Evolutionary conservation across 1,139 yeast genomes (phyloP).

Genomic region (Candida gigantensis): DNA sequence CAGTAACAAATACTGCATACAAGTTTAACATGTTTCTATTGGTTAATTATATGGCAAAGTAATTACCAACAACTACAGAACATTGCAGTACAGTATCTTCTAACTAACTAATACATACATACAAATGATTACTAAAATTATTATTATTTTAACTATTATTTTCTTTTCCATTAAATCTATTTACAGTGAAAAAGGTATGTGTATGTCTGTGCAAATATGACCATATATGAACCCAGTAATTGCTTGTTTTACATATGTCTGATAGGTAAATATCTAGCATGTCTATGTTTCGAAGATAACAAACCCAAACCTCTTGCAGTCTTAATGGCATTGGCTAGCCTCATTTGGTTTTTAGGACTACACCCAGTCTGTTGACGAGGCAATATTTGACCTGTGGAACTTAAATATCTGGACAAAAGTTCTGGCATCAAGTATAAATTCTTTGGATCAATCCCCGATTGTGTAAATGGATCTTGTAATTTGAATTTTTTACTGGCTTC

Average conservation of each 20-base stretch:
- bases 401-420: constrained; percentile 56
- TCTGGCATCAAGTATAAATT: constrained; percentile 69
- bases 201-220: too few species aligned
- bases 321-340: constrained; percentile 64
- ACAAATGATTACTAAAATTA: too few species aligned
- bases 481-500: constrained; percentile 22
- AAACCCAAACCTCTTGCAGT: constrained; percentile 71
- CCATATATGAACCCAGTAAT: too few species aligned
- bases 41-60: constrained; percentile 1
- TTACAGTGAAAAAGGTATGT: constrained; percentile 17
- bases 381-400: constrained; percentile 66
- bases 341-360: constrained; percentile 59
- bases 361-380: constrained; percentile 72
- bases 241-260: constrained; percentile 31
- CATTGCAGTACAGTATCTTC: too few species aligned
- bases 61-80: too few species aligned
- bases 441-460: constrained; percentile 61
- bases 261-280: constrained; percentile 44
- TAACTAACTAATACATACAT: too few species aligned
- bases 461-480: constrained; percentile 44
- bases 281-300: constrained; percentile 62
- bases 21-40: constrained; percentile 1
- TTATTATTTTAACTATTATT: neutral
- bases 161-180: neutral
- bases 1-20: constrained; percentile 1